phyloP scores from a whole-genome alignment of 768 basidiomycete species.

The Boletus bicolor region DNA sequence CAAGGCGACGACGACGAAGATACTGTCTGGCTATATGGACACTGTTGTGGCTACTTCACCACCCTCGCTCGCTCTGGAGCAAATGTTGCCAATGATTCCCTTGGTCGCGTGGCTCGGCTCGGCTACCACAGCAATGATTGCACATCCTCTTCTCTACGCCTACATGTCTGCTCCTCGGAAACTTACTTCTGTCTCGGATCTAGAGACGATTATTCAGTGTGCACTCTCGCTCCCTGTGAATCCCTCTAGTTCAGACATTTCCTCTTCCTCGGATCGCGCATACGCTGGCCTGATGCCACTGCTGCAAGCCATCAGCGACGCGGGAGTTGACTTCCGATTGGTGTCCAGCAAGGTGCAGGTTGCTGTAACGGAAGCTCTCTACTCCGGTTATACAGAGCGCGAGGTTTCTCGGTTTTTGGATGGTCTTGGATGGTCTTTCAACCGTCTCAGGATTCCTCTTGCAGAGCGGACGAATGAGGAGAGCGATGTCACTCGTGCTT shows the following conservation, averaged over 20 bases:
- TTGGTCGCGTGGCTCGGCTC: constrained; percentile 34
- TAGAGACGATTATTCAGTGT: constrained; percentile 42
- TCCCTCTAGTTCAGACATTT: constrained; percentile 1
- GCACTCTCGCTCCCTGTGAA: constrained; percentile 32
- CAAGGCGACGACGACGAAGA: constrained; percentile 8
- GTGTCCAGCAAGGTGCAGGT: constrained; percentile 21
- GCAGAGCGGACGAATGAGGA: constrained; percentile 13
- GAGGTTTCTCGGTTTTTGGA: constrained; percentile 26
- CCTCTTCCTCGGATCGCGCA: constrained; percentile 23
- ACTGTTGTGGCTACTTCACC: constrained; percentile 3
- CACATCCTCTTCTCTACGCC: constrained; percentile 41
- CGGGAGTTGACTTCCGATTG: constrained; percentile 29
- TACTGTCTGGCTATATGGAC: constrained; percentile 21
- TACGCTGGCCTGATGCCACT: constrained; percentile 43
- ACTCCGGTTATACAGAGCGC: constrained; percentile 13
- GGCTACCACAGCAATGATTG: constrained; percentile 33
- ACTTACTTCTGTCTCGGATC: constrained; percentile 37
- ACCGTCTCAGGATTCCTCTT: constrained; percentile 19
- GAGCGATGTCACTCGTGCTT: constrained; percentile 1
- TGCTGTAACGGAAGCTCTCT: constrained; percentile 24
- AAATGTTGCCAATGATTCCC: constrained; percentile 22
- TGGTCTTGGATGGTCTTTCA: constrained; percentile 17
- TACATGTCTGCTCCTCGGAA: constrained; percentile 40
- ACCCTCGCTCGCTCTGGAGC: background rate
- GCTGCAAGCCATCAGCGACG: constrained; percentile 38